Evolutionary conservation across 148 eudicot species (phyloP).

Genomic region (Vaccinium corymbosum): DNA sequence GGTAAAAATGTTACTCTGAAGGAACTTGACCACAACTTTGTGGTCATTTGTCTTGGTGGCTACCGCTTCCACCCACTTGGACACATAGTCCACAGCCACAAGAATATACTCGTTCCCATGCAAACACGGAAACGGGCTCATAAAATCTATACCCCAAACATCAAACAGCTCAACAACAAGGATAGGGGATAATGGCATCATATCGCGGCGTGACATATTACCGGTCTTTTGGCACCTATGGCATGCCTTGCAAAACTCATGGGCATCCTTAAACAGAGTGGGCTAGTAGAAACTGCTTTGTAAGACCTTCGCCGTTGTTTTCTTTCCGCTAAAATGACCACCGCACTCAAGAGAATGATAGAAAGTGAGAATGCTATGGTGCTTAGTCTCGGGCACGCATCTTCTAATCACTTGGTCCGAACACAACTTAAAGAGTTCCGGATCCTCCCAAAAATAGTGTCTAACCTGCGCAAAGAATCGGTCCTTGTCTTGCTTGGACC

Average conservation of each 20-base stretch:
- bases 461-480: background rate
- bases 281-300: background rate
- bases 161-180: background rate
- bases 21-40: background rate
- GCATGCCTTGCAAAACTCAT: too few species aligned
- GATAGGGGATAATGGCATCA: background rate
- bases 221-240: too few species aligned
- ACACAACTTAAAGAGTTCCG: background rate
- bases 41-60: too few species aligned
- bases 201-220: too few species aligned
- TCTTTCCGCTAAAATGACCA: background rate
- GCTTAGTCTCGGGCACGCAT: background rate
- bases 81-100: background rate
- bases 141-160: background rate
- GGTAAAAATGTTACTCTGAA: too few species aligned
- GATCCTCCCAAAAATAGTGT: background rate
- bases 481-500: background rate
- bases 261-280: too few species aligned
- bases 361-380: background rate
- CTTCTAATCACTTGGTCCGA: background rate
- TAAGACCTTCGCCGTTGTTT: background rate
- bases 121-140: background rate
- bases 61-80: background rate
- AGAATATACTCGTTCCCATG: background rate
- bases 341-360: background rate